Percentiles rank a stretch among this genome's conserved stretches.
phyloP scores from a whole-genome alignment of 805 yeast genomes.

The Candida methanosorbosa region DNA sequence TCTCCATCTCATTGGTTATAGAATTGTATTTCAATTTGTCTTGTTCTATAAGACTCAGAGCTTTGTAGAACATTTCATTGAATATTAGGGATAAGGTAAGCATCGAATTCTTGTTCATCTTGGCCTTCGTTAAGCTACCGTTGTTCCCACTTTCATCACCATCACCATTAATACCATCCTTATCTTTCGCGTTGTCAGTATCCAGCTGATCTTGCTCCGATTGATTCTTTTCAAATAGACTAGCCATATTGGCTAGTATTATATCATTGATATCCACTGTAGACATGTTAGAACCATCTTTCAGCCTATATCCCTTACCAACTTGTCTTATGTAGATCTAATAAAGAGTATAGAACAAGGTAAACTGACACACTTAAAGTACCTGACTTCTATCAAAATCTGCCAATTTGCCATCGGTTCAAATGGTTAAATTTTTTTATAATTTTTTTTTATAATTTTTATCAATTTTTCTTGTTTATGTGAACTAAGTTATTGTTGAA shows the following conservation, averaged over 20 bases:
- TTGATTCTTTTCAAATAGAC: too few species aligned
- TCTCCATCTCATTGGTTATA: not conserved
- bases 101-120: not conserved
- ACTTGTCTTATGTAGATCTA: too few species aligned
- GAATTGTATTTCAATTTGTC: not conserved
- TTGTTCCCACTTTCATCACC: not conserved
- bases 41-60: not conserved
- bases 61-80: not conserved
- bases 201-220: not conserved
- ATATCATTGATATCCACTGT: too few species aligned
- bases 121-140: not conserved
- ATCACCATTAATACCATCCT: not conserved
- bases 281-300: too few species aligned
- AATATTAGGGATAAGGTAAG: not conserved
- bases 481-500: too few species aligned
- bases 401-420: not conserved
- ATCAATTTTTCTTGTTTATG: not conserved
- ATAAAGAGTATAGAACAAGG: too few species aligned
- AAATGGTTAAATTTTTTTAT: constrained; percentile 1
- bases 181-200: not conserved
- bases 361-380: too few species aligned
- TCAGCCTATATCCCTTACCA: too few species aligned
- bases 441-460: not conserved
- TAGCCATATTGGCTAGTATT: too few species aligned
- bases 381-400: too few species aligned